Conservation (phyloP, 2,329 filamentous ascomycete species). For the Fusarium penzigii region DNA sequence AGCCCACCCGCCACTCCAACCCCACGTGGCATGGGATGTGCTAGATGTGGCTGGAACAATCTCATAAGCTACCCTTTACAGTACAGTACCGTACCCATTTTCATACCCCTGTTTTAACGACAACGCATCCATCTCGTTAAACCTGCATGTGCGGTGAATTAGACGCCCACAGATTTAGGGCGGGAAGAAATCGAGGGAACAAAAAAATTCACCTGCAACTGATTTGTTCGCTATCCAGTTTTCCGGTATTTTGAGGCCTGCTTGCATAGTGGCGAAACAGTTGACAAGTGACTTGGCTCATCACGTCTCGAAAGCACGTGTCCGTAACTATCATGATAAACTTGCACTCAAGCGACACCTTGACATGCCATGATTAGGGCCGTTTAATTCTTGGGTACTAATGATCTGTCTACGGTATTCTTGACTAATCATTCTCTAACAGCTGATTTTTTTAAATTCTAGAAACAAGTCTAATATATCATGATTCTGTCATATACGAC, state of each 20-base stretch:
- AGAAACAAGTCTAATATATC: too few relatives aligned
- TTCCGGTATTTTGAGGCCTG: not conserved
- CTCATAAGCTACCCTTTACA: not conserved
- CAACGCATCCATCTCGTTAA: not conserved
- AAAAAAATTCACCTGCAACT: not conserved
- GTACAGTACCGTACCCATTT: not conserved
- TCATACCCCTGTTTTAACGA: not conserved
- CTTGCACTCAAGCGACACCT: not conserved
- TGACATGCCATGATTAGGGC: not conserved
- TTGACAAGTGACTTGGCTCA: not conserved
- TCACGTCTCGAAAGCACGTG: not conserved
- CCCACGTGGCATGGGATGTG: constrained; percentile 23
- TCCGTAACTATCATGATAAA: not conserved
- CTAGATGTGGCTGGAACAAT: not conserved
- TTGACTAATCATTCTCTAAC: too few relatives aligned
- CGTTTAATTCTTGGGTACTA: too few relatives aligned
- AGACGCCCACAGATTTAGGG: not conserved
- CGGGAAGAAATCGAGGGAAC: not conserved
- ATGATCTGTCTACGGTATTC: too few relatives aligned
- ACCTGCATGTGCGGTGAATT: not conserved
- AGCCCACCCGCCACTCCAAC: constrained; percentile 22
- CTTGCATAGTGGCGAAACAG: not conserved
- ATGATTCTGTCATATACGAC: too few relatives aligned
- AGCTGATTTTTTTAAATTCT: too few relatives aligned
- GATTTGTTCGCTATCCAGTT: not conserved